Evolutionary conservation across 768 basidiomycete genomes (phyloP).

Genomic region (Collybiopsis confluens): DNA sequence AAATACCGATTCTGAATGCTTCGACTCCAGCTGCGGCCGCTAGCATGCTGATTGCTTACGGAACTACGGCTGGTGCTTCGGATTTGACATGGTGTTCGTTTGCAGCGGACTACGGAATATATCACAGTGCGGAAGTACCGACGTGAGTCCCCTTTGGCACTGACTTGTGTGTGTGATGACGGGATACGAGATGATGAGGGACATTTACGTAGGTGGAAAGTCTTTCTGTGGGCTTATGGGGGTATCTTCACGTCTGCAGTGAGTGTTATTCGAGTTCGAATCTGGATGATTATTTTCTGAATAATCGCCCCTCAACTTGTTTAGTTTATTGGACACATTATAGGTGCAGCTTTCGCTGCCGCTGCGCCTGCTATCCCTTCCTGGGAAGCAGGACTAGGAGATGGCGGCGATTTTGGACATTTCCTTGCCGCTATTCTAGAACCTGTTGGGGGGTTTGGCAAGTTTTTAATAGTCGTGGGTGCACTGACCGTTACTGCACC

Average conservation of each 20-base stretch:
- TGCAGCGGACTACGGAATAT: slow-evolving; percentile 42
- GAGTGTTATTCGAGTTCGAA: slow-evolving; percentile 17
- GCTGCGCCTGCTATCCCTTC: no score
- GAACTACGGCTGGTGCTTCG: slow-evolving; percentile 33
- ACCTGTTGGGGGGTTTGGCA: no score
- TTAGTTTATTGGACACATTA: slow-evolving; percentile 40
- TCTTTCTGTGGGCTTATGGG: slow-evolving; percentile 62
- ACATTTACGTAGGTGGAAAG: slow-evolving; percentile 35
- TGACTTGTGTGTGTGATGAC: no score
- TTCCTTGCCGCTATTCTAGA: no score
- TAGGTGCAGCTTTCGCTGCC: slow-evolving; percentile 17
- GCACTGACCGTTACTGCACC: no score
- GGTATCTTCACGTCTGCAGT: slow-evolving; percentile 63
- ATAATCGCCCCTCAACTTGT: no score
- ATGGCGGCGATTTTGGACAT: no score
- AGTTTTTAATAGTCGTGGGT: no score
- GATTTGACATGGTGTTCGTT: slow-evolving; percentile 39
- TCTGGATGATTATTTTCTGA: no score
- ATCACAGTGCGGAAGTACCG: slow-evolving; percentile 21
- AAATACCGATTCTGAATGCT: slow-evolving; percentile 11
- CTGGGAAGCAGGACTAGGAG: no score
- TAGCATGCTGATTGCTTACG: slow-evolving; percentile 29
- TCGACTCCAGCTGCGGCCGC: slow-evolving; percentile 16
- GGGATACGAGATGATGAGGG: no score
- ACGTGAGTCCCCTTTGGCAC: background rate